These are phyloP conservation scores for Xylariaceae sp. DNA, from an alignment of 2,329 filamentous ascomycete genomes.

Conservation along the genomic window DNA sequence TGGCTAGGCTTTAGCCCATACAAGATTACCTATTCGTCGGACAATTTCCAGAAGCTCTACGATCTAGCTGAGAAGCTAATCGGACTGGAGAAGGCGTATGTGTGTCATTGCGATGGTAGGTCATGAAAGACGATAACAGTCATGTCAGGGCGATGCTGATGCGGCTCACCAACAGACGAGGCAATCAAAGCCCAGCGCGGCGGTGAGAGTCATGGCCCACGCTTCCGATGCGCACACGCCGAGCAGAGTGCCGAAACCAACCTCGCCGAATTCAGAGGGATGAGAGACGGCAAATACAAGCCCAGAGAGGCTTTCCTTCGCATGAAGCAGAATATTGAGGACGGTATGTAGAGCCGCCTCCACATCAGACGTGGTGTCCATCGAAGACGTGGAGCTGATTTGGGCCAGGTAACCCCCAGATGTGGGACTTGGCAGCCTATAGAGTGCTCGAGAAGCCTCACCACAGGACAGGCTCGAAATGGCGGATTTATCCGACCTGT, in stretches of 20 bases:
- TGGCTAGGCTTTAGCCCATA: conserved; percentile 81
- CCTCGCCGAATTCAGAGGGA: conserved; percentile 74
- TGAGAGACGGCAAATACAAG: conserved; percentile 87
- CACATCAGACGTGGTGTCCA: too few species aligned
- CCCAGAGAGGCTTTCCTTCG: conserved; percentile 76
- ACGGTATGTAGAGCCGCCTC: too few species aligned
- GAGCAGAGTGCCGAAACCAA: conserved; percentile 68
- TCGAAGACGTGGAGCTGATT: too few species aligned
- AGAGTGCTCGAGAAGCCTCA: conserved; percentile 67
- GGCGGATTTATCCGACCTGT: conserved; percentile 88
- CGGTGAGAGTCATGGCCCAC: conserved; percentile 60
- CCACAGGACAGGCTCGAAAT: conserved; percentile 71
- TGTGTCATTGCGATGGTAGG: conserved; percentile 72
- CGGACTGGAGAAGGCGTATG: conserved; percentile 62
- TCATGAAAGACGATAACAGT: neutral
- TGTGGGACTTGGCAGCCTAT: conserved; percentile 91
- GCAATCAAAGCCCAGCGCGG: conserved; percentile 85
- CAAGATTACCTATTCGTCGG: conserved; percentile 77
- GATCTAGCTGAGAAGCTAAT: conserved; percentile 84
- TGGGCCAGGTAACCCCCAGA: conserved; percentile 81
- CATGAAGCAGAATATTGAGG: conserved; percentile 85
- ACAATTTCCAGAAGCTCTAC: conserved; percentile 84
- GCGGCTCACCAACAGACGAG: conserved; percentile 40
- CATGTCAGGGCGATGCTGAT: neutral
- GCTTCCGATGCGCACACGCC: conserved; percentile 76